Base-by-base conservation (phyloP, 176 grass and related monocot species). In the Aegilops tauschii region DNA sequence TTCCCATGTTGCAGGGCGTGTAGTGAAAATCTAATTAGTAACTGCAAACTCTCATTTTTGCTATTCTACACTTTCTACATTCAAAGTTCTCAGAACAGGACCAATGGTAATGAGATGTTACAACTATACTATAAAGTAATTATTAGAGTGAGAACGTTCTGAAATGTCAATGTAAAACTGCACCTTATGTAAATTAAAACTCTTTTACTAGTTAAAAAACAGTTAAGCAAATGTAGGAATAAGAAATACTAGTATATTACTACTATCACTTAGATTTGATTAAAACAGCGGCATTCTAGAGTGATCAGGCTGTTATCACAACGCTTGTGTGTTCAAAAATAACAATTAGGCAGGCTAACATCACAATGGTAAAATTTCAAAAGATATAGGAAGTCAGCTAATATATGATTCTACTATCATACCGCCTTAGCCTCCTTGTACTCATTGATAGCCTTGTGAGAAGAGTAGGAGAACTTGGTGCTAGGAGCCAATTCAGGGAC, bases 341-440 rank as follows among this genome's bases (percentile, higher is more conserved):
- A 67, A 67, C 28, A 86, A 50, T 39, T 27, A 68, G 40, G 8
- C 20, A 20, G 5, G 28, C 8, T 56, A 59, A 73, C 30, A 73
- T 13, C 34, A 61, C 20, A 54, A 76, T 8, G 16, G 56, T 6
- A 49, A 27, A 35, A 6, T 20, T 28, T 78, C 3, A 36, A 2
- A 61, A 73, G 79, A 37, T 5, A 59, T 7, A 54, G 0, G 1
- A 14, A 78, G 11, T 66, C 4, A 61, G 65, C 25, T 28, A 20
- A 79, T 1, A 64, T 47, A 69, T 56, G 16, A 70, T 35, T 30
- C 11, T 36, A 83, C 50, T 49, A 69, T 69, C 91, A 2, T 93
- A 98, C 95, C 87, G 89, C 88, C 86, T 98, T 98, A 1, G 93
- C 95, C 42, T 98, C 93, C 77, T 93, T 98, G 84, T 95, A 98